These are phyloP conservation scores for Silene uniflora DNA, from an alignment of 148 eudicot genomes.

Conservation along the genomic window DNA sequence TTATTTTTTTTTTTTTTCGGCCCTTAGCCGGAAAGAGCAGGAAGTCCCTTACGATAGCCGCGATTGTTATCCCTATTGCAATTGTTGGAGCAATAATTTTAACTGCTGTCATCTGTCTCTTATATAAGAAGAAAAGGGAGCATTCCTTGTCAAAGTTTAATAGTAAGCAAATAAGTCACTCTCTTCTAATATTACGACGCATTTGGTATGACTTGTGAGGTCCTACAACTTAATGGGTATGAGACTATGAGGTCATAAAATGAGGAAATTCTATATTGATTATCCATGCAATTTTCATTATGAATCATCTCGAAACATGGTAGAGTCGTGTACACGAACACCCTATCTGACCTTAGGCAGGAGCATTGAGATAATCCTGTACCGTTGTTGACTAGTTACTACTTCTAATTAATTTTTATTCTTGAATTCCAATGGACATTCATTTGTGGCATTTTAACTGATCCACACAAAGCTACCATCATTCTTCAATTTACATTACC, in stretches of 20 bases:
- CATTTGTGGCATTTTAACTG: too few species aligned
- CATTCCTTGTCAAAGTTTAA: constrained; percentile 12
- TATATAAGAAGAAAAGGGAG: constrained; percentile 10
- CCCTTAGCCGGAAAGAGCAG: constrained; percentile 1
- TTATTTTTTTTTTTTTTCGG: neutral
- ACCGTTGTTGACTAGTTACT: too few species aligned
- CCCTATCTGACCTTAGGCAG: too few species aligned
- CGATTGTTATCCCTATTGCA: constrained; percentile 10
- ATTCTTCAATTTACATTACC: too few species aligned
- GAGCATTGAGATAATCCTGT: too few species aligned
- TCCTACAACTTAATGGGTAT: neutral
- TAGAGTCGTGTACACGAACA: too few species aligned
- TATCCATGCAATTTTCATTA: too few species aligned
- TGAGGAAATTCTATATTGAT: neutral
- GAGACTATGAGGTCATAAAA: neutral
- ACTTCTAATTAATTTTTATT: too few species aligned
- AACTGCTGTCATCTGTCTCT: constrained; percentile 10
- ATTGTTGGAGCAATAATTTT: neutral
- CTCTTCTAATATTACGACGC: neutral
- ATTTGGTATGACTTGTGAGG: too few species aligned
- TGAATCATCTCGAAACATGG: too few species aligned
- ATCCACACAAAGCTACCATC: too few species aligned
- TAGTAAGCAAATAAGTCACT: constrained; percentile 2
- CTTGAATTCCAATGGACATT: too few species aligned
- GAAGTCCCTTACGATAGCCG: constrained; percentile 1